Evolutionary conservation across 805 yeast species (phyloP), one percentile per base, ranked within the genome.

Genomic region (Suhomyces emberorum): DNA sequence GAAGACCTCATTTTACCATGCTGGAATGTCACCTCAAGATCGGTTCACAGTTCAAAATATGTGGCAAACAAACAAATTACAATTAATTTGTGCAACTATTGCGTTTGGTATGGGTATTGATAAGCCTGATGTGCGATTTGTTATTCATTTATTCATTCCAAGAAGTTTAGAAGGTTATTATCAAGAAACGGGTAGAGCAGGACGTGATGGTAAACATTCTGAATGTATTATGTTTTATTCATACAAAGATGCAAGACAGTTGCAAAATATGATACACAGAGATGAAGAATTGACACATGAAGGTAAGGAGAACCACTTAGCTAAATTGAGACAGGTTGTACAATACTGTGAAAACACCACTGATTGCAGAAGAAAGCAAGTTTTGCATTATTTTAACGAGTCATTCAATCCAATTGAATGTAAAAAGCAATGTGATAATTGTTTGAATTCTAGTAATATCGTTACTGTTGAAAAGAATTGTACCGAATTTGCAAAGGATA

Each of bases 101-200:
- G 98, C 98, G 0, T 93, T 93, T 70, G 98, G 98, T 18, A 93
- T 93, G 98, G 98, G 98, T 32, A 91, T 93, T 38, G 98, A 93
- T 62, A 93, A 93, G 57, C 85, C 96, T 0, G 95, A 93, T 60
- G 98, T 93, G 9, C 69, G 98, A 31, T 89, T 74, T 65, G 98
- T 93, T 3, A 79, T 87, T 28, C 98, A 93, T 62, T 71, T 83
- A 44, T 85, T 93, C 4, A 63, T 93, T 17, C 97, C 98, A 0
- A 68, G 96, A 50, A 86, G 88, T 35, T 67, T 93, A 45, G 98
- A 93, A 61, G 98, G 97, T 0, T 93, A 93, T 58, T 93, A 93
- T 52, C 98, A 93, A 60, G 98, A 93, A 57, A 89, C 98, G 1
- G 98, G 98, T 6, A 79, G 98, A 61, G 98, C 98, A 3, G 98